Conservation (phyloP, 768 basidiomycete genomes). For the Pleurotus pulmonarius region DNA sequence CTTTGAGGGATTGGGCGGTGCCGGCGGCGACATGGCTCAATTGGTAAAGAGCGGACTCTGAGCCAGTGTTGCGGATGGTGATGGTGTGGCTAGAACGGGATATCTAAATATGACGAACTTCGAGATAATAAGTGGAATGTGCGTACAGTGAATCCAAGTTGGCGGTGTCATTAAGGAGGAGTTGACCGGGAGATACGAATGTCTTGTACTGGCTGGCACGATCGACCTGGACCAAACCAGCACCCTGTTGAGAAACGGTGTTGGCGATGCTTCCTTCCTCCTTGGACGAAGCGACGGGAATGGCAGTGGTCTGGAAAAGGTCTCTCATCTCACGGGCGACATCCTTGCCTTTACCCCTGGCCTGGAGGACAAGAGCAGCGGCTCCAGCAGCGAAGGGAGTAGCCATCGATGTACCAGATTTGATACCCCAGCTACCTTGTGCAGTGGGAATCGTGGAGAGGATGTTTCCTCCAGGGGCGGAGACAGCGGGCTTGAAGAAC, state of each 20-base stretch:
- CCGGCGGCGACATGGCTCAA: conserved; percentile 53
- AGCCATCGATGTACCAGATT: conserved; percentile 45
- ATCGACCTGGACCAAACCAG: conserved; percentile 55
- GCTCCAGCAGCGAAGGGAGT: conserved; percentile 44
- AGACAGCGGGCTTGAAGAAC: conserved; percentile 50
- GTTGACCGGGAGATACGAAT: conserved; percentile 49
- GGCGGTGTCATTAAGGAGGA: conserved; percentile 62
- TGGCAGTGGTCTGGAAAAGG: conserved; percentile 46
- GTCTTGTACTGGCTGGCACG: conserved; percentile 51
- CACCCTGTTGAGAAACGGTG: conserved; percentile 50
- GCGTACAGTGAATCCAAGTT: conserved; percentile 43
- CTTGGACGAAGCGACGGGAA: conserved; percentile 35
- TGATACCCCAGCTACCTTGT: conserved; percentile 33
- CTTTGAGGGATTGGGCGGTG: conserved; percentile 43
- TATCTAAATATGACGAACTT: not conserved
- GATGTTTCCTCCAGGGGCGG: conserved; percentile 52
- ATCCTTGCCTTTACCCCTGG: conserved; percentile 28
- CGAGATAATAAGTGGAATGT: conserved; percentile 1
- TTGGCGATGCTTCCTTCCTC: conserved; percentile 47
- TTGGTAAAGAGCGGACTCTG: conserved; percentile 24
- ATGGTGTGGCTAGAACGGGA: conserved; percentile 37
- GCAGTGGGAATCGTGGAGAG: conserved; percentile 41
- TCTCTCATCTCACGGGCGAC: conserved; percentile 23
- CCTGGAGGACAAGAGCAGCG: conserved; percentile 37
- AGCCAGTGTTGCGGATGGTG: conserved; percentile 50